These are phyloP conservation scores for Vitis amurensis DNA, from an alignment of 164 flowering plant genomes.

Conservation along the genomic window DNA sequence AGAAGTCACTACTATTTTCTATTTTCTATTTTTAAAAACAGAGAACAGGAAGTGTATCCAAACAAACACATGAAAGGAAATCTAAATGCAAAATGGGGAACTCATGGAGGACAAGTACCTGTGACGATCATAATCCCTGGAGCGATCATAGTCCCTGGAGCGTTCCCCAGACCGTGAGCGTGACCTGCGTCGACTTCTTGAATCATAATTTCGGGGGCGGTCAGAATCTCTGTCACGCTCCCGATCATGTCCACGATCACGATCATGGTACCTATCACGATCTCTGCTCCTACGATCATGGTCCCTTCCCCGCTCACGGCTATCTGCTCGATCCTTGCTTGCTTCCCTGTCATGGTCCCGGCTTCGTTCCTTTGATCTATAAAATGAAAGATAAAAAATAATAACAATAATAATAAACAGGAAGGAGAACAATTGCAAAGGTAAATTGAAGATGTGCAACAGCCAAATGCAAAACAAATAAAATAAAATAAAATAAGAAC, in stretches of 20 bases:
- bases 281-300: conserved; percentile 60
- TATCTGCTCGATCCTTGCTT: conserved; percentile 48
- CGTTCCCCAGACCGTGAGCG: conserved; percentile 80
- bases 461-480: neutral
- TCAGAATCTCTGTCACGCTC: conserved; percentile 66
- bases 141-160: conserved; percentile 77
- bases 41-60: too few species aligned
- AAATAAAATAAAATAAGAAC: neutral
- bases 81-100: too few species aligned
- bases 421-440: neutral
- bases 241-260: conserved; percentile 61
- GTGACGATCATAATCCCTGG: conserved; percentile 84
- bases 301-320: conserved; percentile 64
- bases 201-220: conserved; percentile 60
- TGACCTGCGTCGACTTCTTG: conserved; percentile 76
- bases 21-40: too few species aligned
- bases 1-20: too few species aligned
- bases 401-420: neutral
- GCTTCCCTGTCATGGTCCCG: conserved; percentile 64
- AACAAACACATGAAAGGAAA: too few species aligned
- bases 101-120: conserved; percentile 37
- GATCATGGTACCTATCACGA: conserved; percentile 65
- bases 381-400: neutral
- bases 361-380: conserved; percentile 77
- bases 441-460: neutral